Base-by-base conservation (phyloP, 2,329 filamentous ascomycete genomes). In the Xylaria polymorpha region DNA sequence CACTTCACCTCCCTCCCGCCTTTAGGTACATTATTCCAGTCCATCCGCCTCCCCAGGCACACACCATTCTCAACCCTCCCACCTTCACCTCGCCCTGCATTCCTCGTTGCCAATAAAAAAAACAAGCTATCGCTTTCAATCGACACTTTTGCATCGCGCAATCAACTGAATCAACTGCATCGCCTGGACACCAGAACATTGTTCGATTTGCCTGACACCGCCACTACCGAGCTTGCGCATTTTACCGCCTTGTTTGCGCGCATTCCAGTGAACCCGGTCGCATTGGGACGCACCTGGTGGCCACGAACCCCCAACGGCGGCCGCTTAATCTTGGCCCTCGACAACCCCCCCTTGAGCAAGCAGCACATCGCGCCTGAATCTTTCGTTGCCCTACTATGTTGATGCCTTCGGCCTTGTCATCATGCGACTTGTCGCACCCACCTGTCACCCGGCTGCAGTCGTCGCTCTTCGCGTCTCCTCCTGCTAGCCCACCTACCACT, bases 381-480 rank as follows among this genome's bases (percentile, higher is more conserved):
- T 37, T 8, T 22, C 53, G n/a, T 66, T 58, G 60, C 14, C 3
- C 66, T 71, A 82, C 71, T 25, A 90, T 90, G 88, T 79, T 90
- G 67, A 84, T 89, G 70, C 87, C 87, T 22, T 89, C 87, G 37
- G 85, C 87, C 43, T 79, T 90, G 53, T 81, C 85, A 37, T 62
- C 71, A 32, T 89, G 87, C 85, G 87, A 89, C 77, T 78, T 84
- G 76, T 84, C 85, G 81, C 85, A 83, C 67, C 76, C 81, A 65
- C 80, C 80, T 55, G 77, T 80, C 73, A 81, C 82, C 56, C 84
- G 83, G 71, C 83, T 85, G 6, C 83, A 85, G 72, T 76, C 83
- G 37, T 77, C 84, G 53, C 82, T 87, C 76, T 85, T 89, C 78
- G 84, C 85, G 70, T 90, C 88, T 61, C 88, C 88, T 59, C 88